Conservation (phyloP, 768 basidiomycete species). For the Xanthoconium purpureum region DNA sequence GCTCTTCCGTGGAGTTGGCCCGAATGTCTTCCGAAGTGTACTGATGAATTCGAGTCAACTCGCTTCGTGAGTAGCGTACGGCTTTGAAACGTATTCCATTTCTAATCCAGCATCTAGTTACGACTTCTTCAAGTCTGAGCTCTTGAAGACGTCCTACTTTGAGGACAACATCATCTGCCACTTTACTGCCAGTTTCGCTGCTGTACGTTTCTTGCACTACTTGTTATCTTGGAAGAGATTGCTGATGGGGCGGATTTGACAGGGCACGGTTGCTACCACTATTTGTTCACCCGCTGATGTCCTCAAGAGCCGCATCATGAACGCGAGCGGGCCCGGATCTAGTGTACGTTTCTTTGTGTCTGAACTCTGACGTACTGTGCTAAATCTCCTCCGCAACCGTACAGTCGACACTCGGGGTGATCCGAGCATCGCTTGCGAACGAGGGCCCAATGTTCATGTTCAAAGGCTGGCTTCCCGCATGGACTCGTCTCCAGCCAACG, state of each 20-base stretch:
- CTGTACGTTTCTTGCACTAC: conserved; percentile 48
- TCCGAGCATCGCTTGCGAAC: conserved; percentile 60
- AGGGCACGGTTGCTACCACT: conserved; percentile 88
- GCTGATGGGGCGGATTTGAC: conserved; percentile 1
- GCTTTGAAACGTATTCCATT: neutral
- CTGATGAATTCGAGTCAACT: conserved; percentile 93
- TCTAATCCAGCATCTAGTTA: conserved; percentile 46
- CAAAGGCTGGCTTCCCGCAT: conserved; percentile 88
- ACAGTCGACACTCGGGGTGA: conserved; percentile 69
- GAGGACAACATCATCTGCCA: conserved; percentile 81
- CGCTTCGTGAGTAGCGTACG: conserved; percentile 60
- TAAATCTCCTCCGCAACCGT: neutral
- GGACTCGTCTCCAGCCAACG: conserved; percentile 81
- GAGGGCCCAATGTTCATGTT: conserved; percentile 91
- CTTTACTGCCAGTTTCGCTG: conserved; percentile 83
- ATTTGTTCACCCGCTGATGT: conserved; percentile 89
- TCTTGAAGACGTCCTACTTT: conserved; percentile 69
- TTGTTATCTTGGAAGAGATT: neutral
- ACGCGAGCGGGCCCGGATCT: conserved; percentile 78
- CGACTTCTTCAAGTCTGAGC: conserved; percentile 86
- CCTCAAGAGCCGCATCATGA: conserved; percentile 88
- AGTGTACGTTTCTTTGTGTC: conserved; percentile 43
- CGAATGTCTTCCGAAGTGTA: conserved; percentile 82
- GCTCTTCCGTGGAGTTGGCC: conserved; percentile 71
- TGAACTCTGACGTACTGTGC: neutral